These are phyloP conservation scores for Senna siamea DNA, from an alignment of 306 rosid species.

Conservation along the genomic window DNA sequence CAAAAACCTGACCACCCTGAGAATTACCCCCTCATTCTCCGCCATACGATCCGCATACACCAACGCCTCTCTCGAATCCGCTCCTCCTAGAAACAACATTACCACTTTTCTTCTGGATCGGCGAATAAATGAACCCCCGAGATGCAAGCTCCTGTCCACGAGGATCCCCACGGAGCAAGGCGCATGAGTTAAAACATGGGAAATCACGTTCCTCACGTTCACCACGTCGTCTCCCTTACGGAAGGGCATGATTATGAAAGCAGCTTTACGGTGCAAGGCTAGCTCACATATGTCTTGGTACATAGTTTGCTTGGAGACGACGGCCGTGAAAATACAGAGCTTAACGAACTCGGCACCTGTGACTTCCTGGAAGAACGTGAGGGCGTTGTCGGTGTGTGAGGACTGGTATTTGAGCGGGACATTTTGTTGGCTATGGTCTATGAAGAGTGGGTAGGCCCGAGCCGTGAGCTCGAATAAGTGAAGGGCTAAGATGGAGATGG, in stretches of 20 bases:
- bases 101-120: conserved; percentile 22
- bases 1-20: conserved; percentile 67
- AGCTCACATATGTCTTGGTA: conserved; percentile 74
- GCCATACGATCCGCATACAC: conserved; percentile 69
- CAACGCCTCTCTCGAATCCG: conserved; percentile 83
- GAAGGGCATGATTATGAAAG: conserved; percentile 63
- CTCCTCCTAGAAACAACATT: conserved; percentile 72
- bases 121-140: not conserved
- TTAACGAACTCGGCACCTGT: conserved; percentile 36
- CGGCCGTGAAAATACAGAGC: conserved; percentile 52
- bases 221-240: not conserved
- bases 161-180: conserved; percentile 86
- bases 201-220: not conserved
- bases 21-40: conserved; percentile 27
- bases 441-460: conserved; percentile 61
- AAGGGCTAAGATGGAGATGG: conserved; percentile 52
- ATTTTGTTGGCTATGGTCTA: conserved; percentile 61
- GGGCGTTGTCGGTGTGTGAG: conserved; percentile 41
- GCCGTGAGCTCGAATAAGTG: conserved; percentile 63
- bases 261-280: conserved; percentile 54
- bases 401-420: conserved; percentile 48
- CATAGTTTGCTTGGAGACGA: conserved; percentile 62
- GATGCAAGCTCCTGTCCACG: conserved; percentile 54
- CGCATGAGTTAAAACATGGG: conserved; percentile 53
- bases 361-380: conserved; percentile 41